phyloP scores from a whole-genome alignment of 1,284 basidiomycete species.

The Ceratobasidium sp. region DNA sequence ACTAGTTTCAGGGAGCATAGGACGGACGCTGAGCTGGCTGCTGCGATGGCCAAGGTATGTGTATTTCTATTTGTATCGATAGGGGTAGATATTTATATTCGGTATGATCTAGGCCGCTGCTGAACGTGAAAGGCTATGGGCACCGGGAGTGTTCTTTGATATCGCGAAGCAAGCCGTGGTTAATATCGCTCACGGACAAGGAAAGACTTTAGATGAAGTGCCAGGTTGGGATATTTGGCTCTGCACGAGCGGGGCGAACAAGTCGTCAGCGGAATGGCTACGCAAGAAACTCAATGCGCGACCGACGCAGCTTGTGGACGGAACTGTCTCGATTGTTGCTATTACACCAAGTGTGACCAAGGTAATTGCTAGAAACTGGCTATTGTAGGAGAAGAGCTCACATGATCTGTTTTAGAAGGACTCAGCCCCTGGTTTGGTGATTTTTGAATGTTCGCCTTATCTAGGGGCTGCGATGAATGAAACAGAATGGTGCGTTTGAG shows the following conservation, averaged over 20 bases:
- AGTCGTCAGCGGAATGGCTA: slow-evolving; percentile 43
- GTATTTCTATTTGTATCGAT: not conserved
- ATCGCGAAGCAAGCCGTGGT: slow-evolving; percentile 7
- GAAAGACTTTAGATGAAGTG: slow-evolving; percentile 24
- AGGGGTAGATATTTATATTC: not conserved
- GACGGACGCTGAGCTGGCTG: slow-evolving; percentile 37
- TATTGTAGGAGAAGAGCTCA: not conserved
- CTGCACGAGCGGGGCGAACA: slow-evolving; percentile 40
- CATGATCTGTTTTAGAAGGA: slow-evolving; percentile 17
- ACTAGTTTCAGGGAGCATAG: slow-evolving; percentile 32
- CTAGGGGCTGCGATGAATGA: slow-evolving; percentile 43
- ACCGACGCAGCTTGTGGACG: slow-evolving; percentile 38
- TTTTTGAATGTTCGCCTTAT: slow-evolving; percentile 42
- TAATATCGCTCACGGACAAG: not conserved
- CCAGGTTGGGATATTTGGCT: slow-evolving; percentile 44
- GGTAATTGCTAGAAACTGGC: not conserved
- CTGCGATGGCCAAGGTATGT: slow-evolving; percentile 43
- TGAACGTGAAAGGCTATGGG: slow-evolving; percentile 41
- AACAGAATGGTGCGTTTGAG: slow-evolving; percentile 19
- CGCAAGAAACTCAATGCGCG: slow-evolving; percentile 39
- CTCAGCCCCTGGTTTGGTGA: slow-evolving; percentile 37
- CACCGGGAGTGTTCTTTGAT: slow-evolving; percentile 39
- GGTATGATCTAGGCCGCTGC: slow-evolving; percentile 23
- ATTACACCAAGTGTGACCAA: slow-evolving; percentile 26
- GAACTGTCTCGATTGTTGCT: slow-evolving; percentile 33